Evolutionary conservation across 2,329 filamentous ascomycete genomes (phyloP).

Genomic region (Paracamarosporium sp.): DNA sequence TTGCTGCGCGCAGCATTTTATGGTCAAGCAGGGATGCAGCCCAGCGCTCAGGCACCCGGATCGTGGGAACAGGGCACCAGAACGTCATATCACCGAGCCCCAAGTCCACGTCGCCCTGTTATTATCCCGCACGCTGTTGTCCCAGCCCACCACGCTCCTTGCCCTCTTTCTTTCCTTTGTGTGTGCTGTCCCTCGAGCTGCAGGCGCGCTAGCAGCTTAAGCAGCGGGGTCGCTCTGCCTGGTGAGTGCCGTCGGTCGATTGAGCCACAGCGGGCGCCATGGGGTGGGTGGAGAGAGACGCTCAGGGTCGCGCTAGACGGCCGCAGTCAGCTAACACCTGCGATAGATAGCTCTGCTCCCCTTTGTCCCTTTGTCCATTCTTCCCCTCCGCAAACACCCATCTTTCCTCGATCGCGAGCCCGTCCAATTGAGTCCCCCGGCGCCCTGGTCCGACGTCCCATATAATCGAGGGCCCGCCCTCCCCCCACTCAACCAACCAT

Average conservation of each 20-base stretch:
- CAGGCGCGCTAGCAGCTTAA: neutral
- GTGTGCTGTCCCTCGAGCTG: neutral
- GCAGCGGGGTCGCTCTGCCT: neutral
- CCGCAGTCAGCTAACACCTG: neutral
- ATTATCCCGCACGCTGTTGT: neutral
- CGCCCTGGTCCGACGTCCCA: neutral
- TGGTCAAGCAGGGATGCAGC: neutral
- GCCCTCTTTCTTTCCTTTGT: neutral
- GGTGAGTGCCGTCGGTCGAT: neutral
- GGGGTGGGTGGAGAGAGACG: neutral
- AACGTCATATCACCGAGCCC: constrained; percentile 4
- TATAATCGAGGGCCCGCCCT: neutral
- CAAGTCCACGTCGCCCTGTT: neutral
- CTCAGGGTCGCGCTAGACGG: constrained; percentile 4
- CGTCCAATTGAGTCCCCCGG: constrained; percentile 4
- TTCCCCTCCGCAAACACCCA: neutral
- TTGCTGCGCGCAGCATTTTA: neutral
- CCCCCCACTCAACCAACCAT: constrained; percentile 19
- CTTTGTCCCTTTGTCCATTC: neutral
- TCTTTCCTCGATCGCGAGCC: constrained; percentile 3
- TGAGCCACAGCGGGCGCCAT: neutral
- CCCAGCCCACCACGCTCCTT: neutral
- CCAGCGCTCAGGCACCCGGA: constrained; percentile 5
- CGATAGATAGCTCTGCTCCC: neutral
- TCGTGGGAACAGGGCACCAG: constrained; percentile 1